Conservation (phyloP, 495 filamentous ascomycete genomes). For the Podospora comata region DNA sequence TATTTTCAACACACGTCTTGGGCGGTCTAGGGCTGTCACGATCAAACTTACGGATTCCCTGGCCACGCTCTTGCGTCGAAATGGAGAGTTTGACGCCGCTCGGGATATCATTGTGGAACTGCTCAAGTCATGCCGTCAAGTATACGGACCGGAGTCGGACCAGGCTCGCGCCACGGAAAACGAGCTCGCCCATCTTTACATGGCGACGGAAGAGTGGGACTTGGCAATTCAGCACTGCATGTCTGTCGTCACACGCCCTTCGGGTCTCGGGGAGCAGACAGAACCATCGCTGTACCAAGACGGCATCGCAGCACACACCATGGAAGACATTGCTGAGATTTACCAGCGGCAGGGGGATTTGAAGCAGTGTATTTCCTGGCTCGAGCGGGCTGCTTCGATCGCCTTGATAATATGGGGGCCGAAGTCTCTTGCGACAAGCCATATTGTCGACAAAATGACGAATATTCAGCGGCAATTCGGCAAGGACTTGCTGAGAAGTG, state of each 20-base stretch:
- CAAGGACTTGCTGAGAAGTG: slow-evolving; percentile 29
- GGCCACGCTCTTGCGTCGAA: slow-evolving; percentile 33
- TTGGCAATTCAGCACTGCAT: slow-evolving; percentile 31
- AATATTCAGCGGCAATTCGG: slow-evolving; percentile 27
- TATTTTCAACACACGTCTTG: slow-evolving; percentile 31
- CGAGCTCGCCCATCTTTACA: slow-evolving; percentile 35
- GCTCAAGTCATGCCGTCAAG: slow-evolving; percentile 25
- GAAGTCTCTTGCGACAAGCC: slow-evolving; percentile 26
- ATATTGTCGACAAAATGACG: slow-evolving; percentile 35
- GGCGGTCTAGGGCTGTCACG: slow-evolving; percentile 31
- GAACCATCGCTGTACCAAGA: slow-evolving; percentile 28
- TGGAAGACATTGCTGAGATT: slow-evolving; percentile 37
- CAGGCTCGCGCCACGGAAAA: slow-evolving; percentile 30
- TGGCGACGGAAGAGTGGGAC: slow-evolving; percentile 28
- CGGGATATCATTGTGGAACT: slow-evolving; percentile 32
- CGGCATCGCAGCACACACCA: slow-evolving; percentile 32
- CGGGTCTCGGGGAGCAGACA: neutral
- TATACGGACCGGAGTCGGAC: slow-evolving; percentile 29
- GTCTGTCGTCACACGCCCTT: slow-evolving; percentile 28
- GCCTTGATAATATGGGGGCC: slow-evolving; percentile 31
- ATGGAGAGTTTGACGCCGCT: slow-evolving; percentile 31
- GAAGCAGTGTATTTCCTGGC: slow-evolving; percentile 28
- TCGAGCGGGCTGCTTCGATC: slow-evolving; percentile 30
- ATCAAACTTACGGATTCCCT: slow-evolving; percentile 36
- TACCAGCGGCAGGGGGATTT: slow-evolving; percentile 31